Percentiles rank a stretch among this genome's conserved stretches.
These are phyloP conservation scores for Chromera velia DNA, from an alignment of 73 alveolate genomes.

Conservation along the genomic window DNA sequence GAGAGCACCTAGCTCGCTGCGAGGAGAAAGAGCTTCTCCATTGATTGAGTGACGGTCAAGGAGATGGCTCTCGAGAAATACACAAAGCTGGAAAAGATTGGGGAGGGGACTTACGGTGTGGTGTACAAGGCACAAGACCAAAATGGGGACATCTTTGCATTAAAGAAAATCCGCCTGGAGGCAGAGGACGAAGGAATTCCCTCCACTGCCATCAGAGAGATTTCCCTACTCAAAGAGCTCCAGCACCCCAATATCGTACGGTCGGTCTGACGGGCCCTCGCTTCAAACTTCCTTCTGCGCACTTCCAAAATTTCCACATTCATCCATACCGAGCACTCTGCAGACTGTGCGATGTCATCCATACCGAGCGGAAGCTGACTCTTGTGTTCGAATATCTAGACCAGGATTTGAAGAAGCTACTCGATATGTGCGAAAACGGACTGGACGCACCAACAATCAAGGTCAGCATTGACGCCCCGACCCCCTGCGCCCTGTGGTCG, in stretches of 20 bases:
- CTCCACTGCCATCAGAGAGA: conserved; percentile 80
- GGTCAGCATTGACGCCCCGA: too few species aligned
- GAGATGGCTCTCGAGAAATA: neutral
- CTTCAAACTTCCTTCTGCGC: too few species aligned
- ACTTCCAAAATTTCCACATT: too few species aligned
- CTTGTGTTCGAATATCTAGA: conserved; percentile 83
- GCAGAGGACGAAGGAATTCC: conserved; percentile 89
- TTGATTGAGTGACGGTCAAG: too few species aligned
- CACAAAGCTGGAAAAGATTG: conserved; percentile 47
- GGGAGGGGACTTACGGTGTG: conserved; percentile 85
- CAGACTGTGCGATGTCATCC: conserved; percentile 75
- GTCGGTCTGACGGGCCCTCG: too few species aligned
- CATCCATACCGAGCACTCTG: too few species aligned
- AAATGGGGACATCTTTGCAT: conserved; percentile 68
- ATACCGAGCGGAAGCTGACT: conserved; percentile 71
- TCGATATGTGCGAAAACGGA: conserved; percentile 71
- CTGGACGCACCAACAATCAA: conserved; percentile 59
- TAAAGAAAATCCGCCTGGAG: conserved; percentile 70
- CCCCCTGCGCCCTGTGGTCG: too few species aligned
- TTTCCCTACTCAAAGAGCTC: conserved; percentile 76
- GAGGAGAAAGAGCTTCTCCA: too few species aligned
- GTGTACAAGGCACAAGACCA: conserved; percentile 65
- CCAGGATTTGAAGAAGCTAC: conserved; percentile 70
- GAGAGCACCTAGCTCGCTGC: too few species aligned
- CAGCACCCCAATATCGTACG: conserved; percentile 80